phyloP scores from a whole-genome alignment of 164 flowering plant species.

The Warburgia ugandensis region DNA sequence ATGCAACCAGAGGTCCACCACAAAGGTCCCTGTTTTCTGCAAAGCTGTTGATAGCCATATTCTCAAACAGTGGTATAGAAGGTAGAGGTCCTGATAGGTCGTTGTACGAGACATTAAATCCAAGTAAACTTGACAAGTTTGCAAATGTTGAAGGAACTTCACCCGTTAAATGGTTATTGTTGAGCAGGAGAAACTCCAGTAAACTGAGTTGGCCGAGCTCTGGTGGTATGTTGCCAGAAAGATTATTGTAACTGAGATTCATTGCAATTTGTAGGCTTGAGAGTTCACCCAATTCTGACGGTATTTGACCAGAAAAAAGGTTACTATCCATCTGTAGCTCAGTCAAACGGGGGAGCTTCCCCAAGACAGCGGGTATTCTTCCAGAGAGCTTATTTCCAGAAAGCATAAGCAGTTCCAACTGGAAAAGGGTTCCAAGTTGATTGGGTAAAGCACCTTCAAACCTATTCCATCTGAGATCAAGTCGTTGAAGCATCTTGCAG shows the following conservation, averaged over 20 bases:
- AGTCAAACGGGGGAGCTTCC: constrained; percentile 67
- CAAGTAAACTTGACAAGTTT: constrained; percentile 65
- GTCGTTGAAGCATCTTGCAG: constrained; percentile 82
- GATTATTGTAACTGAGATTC: constrained; percentile 80
- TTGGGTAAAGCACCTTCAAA: constrained; percentile 49
- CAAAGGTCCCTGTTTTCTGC: constrained; percentile 78
- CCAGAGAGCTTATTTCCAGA: constrained; percentile 81
- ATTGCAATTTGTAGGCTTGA: constrained; percentile 83
- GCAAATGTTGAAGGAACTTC: constrained; percentile 65
- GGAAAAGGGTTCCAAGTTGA: constrained; percentile 63
- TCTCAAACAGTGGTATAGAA: constrained; percentile 44
- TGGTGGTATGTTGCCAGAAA: constrained; percentile 65
- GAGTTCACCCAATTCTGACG: constrained; percentile 62
- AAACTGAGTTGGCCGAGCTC: constrained; percentile 70
- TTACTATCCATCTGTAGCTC: constrained; percentile 91
- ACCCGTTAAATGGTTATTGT: constrained; percentile 80
- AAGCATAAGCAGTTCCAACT: constrained; percentile 71
- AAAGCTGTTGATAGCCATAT: constrained; percentile 55
- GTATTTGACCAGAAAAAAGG: constrained; percentile 65
- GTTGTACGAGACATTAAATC: constrained; percentile 80
- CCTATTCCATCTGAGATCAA: constrained; percentile 73
- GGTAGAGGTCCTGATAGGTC: constrained; percentile 73
- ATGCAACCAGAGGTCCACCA: constrained; percentile 57
- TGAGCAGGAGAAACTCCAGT: constrained; percentile 59
- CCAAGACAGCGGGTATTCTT: constrained; percentile 54